phyloP scores from a whole-genome alignment of 805 yeast genomes.

The Yamadazyma takamatsuzukensis region DNA sequence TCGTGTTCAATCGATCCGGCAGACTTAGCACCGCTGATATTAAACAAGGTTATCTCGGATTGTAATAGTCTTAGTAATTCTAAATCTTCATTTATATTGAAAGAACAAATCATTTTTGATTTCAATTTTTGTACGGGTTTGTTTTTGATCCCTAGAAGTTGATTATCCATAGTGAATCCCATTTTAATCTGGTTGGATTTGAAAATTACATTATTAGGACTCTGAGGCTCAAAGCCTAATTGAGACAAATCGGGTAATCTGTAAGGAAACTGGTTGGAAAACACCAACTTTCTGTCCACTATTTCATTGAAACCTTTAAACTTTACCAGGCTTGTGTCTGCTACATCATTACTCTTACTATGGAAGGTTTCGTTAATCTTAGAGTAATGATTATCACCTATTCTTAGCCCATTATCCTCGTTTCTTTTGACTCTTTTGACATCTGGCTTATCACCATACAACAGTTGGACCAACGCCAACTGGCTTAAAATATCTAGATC shows the following conservation, averaged over 20 bases:
- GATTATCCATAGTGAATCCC: background rate
- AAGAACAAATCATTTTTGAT: background rate
- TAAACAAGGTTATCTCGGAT: background rate
- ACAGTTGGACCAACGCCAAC: no score
- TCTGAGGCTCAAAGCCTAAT: background rate
- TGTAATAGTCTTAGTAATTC: background rate
- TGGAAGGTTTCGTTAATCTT: conserved; percentile 13
- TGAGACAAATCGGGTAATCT: background rate
- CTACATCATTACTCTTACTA: conserved; percentile 4
- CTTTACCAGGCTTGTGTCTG: conserved; percentile 6
- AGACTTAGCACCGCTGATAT: conserved; percentile 2
- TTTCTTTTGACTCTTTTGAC: no score
- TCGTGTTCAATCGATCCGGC: conserved; percentile 4
- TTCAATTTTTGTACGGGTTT: conserved; percentile 2
- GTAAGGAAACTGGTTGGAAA: background rate
- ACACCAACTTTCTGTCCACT: conserved; percentile 2
- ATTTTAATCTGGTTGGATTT: conserved; percentile 1
- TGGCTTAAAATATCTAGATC: no score
- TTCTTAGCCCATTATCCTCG: conserved; percentile 7
- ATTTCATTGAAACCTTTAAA: conserved; percentile 9
- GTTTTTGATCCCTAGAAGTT: background rate
- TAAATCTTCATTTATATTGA: background rate
- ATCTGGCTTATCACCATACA: no score
- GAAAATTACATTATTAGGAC: conserved; percentile 1
- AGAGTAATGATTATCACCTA: conserved; percentile 15